Evolutionary conservation across 305 asterid species (phyloP).

Genomic region (Fraxinus sp.): DNA sequence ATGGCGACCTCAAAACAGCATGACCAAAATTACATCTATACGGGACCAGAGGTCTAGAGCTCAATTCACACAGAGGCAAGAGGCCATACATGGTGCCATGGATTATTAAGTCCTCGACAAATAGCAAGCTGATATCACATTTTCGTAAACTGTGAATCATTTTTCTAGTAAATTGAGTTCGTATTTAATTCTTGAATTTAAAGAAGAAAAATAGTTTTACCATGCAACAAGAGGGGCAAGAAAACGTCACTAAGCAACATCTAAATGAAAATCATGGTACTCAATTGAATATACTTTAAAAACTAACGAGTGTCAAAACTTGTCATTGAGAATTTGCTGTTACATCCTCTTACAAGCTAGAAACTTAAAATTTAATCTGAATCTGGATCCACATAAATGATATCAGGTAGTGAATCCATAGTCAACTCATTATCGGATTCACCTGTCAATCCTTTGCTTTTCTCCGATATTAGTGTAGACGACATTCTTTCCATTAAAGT

Average conservation of each 20-base stretch:
- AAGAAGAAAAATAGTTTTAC: neutral
- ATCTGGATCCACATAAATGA: constrained; percentile 74
- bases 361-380: constrained; percentile 41
- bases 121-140: neutral
- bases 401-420: constrained; percentile 55
- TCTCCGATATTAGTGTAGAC: constrained; percentile 22
- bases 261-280: neutral
- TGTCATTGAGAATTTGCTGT: neutral
- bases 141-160: neutral
- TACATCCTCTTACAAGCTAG: neutral
- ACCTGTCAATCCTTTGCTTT: constrained; percentile 23
- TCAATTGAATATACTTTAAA: neutral
- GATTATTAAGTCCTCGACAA: neutral
- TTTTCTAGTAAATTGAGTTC: neutral
- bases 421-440: constrained; percentile 36
- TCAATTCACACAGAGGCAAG: neutral
- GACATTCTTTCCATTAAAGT: constrained; percentile 33
- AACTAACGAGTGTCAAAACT: constrained; percentile 9
- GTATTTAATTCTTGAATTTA: neutral
- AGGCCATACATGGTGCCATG: neutral
- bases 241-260: neutral
- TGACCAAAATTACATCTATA: neutral
- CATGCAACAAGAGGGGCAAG: neutral
- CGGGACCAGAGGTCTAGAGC: neutral
- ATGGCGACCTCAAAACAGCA: neutral